Conservation (phyloP, 1,284 basidiomycete genomes). For the Gymnopus androsaceus region DNA sequence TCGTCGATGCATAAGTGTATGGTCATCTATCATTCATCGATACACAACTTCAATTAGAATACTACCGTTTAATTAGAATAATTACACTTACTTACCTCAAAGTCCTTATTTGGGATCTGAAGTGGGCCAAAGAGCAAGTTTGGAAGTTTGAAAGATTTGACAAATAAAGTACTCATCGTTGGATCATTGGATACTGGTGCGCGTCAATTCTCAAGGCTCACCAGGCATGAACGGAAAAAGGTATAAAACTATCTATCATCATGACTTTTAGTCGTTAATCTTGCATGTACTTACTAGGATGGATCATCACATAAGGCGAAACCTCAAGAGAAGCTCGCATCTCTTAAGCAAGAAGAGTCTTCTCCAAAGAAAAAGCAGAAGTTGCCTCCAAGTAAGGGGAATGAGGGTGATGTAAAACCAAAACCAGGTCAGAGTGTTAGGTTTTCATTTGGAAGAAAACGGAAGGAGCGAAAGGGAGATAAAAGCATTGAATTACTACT, state of each 20-base stretch:
- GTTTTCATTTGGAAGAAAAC: constrained; percentile 54
- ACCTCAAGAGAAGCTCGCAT: constrained; percentile 16
- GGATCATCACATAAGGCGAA: constrained; percentile 16
- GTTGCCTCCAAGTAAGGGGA: no score
- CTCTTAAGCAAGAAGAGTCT: constrained; percentile 21
- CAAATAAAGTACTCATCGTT: no score
- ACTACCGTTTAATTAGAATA: no score
- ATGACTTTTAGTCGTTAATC: neutral
- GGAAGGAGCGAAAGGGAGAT: constrained; percentile 46
- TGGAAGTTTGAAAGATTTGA: no score
- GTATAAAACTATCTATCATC: constrained; percentile 8
- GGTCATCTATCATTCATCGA: no score
- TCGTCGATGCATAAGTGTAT: no score
- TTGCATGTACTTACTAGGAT: constrained; percentile 2
- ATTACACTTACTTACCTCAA: no score
- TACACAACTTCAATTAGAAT: no score
- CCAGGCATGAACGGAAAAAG: constrained; percentile 36
- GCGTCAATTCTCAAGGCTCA: no score
- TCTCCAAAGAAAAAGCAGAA: constrained; percentile 41
- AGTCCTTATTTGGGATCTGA: no score
- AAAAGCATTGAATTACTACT: constrained; percentile 31
- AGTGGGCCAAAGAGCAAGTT: no score
- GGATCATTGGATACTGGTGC: no score
- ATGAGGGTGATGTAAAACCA: neutral
- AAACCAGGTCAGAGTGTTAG: constrained; percentile 42